Evolutionary conservation across 345 rosid species (phyloP).

Genomic region (Gossypium arboreum): DNA sequence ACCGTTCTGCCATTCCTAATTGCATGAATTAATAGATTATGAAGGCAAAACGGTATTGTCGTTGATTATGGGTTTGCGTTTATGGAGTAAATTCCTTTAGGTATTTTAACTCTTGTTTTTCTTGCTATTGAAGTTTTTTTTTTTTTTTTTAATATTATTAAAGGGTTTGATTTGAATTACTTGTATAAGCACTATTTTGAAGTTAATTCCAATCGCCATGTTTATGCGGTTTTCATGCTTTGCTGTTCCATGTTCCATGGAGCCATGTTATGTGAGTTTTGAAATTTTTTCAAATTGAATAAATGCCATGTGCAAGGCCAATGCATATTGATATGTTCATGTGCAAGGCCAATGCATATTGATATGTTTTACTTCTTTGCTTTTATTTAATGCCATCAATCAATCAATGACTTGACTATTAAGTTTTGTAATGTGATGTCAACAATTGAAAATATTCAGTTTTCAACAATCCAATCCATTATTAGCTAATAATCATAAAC

Average conservation of each 20-base stretch:
- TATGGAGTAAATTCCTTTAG: background rate
- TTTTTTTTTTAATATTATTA: no score
- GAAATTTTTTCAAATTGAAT: background rate
- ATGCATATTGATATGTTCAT: background rate
- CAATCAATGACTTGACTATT: background rate
- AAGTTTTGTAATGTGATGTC: no score
- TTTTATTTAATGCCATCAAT: background rate
- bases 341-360: background rate
- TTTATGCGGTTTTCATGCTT: background rate
- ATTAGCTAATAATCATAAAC: no score
- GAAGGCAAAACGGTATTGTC: background rate
- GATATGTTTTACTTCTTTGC: background rate
- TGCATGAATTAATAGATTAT: conserved; percentile 32
- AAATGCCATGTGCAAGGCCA: background rate
- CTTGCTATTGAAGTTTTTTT: no score
- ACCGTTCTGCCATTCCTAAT: conserved; percentile 85
- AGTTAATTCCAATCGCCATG: background rate
- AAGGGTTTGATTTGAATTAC: background rate
- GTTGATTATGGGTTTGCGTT: background rate
- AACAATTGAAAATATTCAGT: no score
- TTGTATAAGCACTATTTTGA: background rate
- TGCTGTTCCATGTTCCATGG: background rate
- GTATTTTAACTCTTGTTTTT: background rate
- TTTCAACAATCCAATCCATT: no score
- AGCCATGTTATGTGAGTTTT: background rate